phyloP scores from a whole-genome alignment of 2,329 filamentous ascomycete species.

The Elsinoe fawcettii region DNA sequence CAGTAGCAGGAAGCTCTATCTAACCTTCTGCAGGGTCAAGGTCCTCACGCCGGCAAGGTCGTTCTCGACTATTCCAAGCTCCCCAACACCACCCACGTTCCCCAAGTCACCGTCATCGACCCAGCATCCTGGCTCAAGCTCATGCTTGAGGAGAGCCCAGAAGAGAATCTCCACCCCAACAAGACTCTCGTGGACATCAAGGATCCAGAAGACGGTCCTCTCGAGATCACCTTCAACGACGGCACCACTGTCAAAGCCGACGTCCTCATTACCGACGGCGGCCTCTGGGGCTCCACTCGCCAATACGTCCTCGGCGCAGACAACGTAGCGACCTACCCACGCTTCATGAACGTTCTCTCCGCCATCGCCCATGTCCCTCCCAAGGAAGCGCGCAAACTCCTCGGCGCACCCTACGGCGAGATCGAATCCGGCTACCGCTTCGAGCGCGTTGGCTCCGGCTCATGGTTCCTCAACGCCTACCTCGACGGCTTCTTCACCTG shows the following conservation, averaged over 20 bases:
- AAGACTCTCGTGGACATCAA: slow-evolving; percentile 15
- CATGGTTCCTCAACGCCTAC: slow-evolving; percentile 16
- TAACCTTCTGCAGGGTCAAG: slow-evolving; percentile 13
- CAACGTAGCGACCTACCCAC: slow-evolving; percentile 15
- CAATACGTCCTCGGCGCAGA: slow-evolving; percentile 15
- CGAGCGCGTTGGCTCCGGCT: slow-evolving; percentile 15
- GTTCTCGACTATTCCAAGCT: slow-evolving; percentile 15
- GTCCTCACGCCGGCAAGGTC: slow-evolving; percentile 13
- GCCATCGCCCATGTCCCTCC: slow-evolving; percentile 16
- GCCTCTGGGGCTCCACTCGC: slow-evolving; percentile 12
- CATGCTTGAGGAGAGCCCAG: slow-evolving; percentile 11
- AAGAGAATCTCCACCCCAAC: slow-evolving; percentile 13
- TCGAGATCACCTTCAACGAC: slow-evolving; percentile 13
- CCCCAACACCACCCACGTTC: slow-evolving; percentile 15
- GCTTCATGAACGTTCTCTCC: slow-evolving; percentile 17
- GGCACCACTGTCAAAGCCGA: slow-evolving; percentile 14
- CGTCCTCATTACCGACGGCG: slow-evolving; percentile 10
- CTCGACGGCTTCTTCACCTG: slow-evolving; percentile 16
- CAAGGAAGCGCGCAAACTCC: slow-evolving; percentile 15
- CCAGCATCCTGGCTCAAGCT: slow-evolving; percentile 15
- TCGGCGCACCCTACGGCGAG: slow-evolving; percentile 15
- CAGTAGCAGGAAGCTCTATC: neutral
- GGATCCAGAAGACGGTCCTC: slow-evolving; percentile 11
- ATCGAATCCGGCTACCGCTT: slow-evolving; percentile 13
- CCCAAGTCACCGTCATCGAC: slow-evolving; percentile 15